Evolutionary conservation across 2,329 filamentous ascomycete genomes (phyloP), one percentile per base, ranked within the genome.

Genomic region (Ustilaginoidea virens): DNA sequence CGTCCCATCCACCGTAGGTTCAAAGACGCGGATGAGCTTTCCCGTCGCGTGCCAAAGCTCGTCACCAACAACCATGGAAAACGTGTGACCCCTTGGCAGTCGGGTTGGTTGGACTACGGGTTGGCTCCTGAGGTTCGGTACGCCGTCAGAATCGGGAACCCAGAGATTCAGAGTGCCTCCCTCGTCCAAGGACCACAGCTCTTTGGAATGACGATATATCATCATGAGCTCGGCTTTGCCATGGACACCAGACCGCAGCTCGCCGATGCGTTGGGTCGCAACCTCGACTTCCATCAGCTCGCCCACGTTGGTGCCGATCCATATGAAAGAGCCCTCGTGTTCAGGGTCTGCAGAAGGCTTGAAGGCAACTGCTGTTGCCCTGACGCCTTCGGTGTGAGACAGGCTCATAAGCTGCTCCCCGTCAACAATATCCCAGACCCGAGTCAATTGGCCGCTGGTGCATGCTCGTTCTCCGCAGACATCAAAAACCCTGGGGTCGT

Each of bases 121-220:
- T 31, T 69, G 77, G 32, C 74, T 71, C 32, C 73, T 68, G 17
- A 96, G 55, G 36, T 73, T 87, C 1, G 86, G 85, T 17, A 75
- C 65, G 1, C 79, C 76, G 5, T 69, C 69, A 25, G 55, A 55
- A 42, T 85, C 80, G 4, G 86, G 76, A 2, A 72, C 74, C 90
- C 90, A 98, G 5, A 96, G 69, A 39, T 83, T 74, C 10, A 98
- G 58, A 25, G 79, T 80, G 8, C 90, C 90, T 26, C 79, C 74
- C 38, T 94, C 86, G 47, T 96, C 90, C 27, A 98, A 52, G 0
- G 86, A 86, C 90, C 90, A 98, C 49, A 98, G 70, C 44, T 94
- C 81, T 39, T 83, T 82, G 36, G 73, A 77, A 49, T 92, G 79
- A 22, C 90, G 74, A 46, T 82, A 79, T 23, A 98, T 92, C 42